Percentiles rank a stretch among this genome's conserved stretches.
Evolutionary conservation across 1,284 basidiomycete genomes (phyloP).

Genomic region (Mycena citricolor): DNA sequence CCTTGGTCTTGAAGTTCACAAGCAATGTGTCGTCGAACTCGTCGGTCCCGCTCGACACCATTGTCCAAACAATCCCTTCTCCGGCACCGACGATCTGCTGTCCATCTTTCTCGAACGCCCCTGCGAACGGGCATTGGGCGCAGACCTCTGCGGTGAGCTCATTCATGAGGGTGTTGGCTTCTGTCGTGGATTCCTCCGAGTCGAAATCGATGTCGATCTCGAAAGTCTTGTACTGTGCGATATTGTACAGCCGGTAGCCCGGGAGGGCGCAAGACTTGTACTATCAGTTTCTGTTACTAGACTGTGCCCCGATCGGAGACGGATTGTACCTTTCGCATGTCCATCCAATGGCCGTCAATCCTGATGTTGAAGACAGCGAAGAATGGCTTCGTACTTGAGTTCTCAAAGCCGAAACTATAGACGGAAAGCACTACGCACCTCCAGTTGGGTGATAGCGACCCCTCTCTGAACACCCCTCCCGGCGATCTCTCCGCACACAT

Average conservation of each 20-base stretch:
- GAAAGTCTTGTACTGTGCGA: conserved; percentile 22
- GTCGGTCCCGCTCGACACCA: conserved; percentile 3
- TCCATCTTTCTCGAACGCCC: conserved; percentile 15
- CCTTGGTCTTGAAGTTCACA: conserved; percentile 26
- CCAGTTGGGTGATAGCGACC: conserved; percentile 19
- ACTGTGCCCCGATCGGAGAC: too few species aligned
- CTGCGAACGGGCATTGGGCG: conserved; percentile 21
- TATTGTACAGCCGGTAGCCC: conserved; percentile 21
- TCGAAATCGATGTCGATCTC: conserved; percentile 22
- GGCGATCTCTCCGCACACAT: conserved; percentile 22
- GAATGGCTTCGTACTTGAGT: conserved; percentile 13
- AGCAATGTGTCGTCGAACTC: conserved; percentile 16
- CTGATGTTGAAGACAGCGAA: conserved; percentile 27
- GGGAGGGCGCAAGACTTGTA: conserved; percentile 22
- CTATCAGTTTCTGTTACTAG: too few species aligned
- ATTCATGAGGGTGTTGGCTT: conserved; percentile 15
- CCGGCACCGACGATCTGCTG: conserved; percentile 15
- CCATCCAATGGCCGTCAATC: conserved; percentile 24
- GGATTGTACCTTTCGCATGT: conserved; percentile 22
- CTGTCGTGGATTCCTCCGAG: neutral
- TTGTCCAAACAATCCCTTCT: conserved; percentile 22
- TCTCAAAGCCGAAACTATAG: too few species aligned
- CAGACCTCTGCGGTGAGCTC: conserved; percentile 22
- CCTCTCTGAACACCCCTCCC: conserved; percentile 24
- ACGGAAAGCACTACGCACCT: conserved; percentile 4